A percentile compares a stretch with the other conserved stretches of the same genome.
Evolutionary conservation across 345 rosid genomes (phyloP).

Genomic region (Punica granatum): DNA sequence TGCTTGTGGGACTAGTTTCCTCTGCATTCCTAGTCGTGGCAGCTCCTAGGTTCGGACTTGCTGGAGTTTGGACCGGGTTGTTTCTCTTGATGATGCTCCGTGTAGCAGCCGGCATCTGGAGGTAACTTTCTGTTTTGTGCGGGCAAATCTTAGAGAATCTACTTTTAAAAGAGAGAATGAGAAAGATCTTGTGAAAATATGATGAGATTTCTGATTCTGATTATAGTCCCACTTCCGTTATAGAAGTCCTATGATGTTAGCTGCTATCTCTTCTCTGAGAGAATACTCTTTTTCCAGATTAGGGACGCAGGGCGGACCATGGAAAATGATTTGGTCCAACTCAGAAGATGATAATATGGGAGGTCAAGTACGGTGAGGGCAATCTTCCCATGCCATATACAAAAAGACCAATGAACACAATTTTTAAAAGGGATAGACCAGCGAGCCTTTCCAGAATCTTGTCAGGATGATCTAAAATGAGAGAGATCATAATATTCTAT

Average conservation of each 20-base stretch:
- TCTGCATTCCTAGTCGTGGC: conserved; percentile 53
- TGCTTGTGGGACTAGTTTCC: conserved; percentile 53
- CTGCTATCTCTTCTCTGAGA: not conserved
- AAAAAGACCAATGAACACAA: too few species aligned
- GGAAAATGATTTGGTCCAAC: conserved; percentile 47
- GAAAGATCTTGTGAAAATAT: not conserved
- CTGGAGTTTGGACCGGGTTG: conserved; percentile 82
- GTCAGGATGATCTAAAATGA: too few species aligned
- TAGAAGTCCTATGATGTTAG: not conserved
- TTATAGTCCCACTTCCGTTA: not conserved
- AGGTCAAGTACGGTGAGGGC: conserved; percentile 2
- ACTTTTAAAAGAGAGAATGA: not conserved
- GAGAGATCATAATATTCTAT: not conserved
- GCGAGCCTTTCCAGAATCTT: too few species aligned
- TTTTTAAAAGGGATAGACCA: too few species aligned
- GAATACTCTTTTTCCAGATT: conserved; percentile 27
- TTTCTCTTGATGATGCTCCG: conserved; percentile 92
- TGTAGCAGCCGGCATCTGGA: conserved; percentile 73
- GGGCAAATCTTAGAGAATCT: not conserved
- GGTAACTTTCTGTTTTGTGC: conserved; percentile 30
- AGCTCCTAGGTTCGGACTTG: conserved; percentile 66
- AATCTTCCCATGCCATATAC: not conserved
- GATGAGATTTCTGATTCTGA: too few species aligned
- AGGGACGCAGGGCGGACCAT: conserved; percentile 58
- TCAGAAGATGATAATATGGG: conserved; percentile 28